Conservation (phyloP, 768 basidiomycete genomes). For the Lactifluus rugatus region DNA sequence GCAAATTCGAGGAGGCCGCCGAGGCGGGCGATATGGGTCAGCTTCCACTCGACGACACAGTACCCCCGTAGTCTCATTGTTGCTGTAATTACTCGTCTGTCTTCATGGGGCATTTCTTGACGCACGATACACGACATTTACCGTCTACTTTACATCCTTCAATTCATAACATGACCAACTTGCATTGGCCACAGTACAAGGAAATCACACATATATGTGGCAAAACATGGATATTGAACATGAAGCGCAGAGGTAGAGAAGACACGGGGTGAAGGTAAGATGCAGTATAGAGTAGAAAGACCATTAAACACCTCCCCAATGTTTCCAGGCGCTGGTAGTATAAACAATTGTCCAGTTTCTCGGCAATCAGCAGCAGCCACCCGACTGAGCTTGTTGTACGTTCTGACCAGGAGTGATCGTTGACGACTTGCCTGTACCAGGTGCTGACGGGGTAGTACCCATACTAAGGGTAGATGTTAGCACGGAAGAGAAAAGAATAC, state of each 20-base stretch:
- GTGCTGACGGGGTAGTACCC: constrained; percentile 70
- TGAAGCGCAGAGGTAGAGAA: constrained; percentile 16
- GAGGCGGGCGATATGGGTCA: constrained; percentile 22
- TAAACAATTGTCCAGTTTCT: constrained; percentile 19
- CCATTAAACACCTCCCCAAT: constrained; percentile 20
- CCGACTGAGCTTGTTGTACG: constrained; percentile 63
- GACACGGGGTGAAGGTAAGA: constrained; percentile 17
- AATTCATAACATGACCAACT: not conserved
- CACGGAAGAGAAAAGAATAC: not conserved
- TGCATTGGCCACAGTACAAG: not conserved
- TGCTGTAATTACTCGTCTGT: not conserved
- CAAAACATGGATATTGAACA: constrained; percentile 18
- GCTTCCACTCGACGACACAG: constrained; percentile 15
- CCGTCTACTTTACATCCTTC: not conserved
- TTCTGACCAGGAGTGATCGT: constrained; percentile 79
- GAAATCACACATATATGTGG: constrained; percentile 6
- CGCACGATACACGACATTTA: not conserved
- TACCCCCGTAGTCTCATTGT: constrained; percentile 14
- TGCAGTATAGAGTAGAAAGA: constrained; percentile 15
- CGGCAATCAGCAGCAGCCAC: constrained; percentile 66
- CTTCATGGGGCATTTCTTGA: not conserved
- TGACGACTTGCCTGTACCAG: constrained; percentile 69
- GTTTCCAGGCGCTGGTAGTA: constrained; percentile 17
- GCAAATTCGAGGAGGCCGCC: constrained; percentile 33
- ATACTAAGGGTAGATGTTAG: constrained; percentile 40